Evolutionary conservation across 2,329 filamentous ascomycete genomes (phyloP).

Genomic region (Endothia cerciana): DNA sequence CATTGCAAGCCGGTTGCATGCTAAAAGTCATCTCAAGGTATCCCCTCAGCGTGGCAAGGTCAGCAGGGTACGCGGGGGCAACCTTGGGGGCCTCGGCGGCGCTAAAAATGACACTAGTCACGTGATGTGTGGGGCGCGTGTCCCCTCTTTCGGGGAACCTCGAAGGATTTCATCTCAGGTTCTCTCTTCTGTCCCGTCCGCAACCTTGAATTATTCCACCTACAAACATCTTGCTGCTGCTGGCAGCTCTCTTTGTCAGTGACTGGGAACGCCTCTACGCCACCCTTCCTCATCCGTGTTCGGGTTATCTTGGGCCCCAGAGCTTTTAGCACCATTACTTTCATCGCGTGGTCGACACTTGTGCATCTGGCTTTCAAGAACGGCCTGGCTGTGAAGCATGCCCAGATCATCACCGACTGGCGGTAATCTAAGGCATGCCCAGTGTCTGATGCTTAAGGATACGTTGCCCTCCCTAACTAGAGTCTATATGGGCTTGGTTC

Average conservation of each 20-base stretch:
- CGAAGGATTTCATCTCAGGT: not conserved
- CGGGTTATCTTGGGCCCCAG: not conserved
- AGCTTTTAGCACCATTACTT: not conserved
- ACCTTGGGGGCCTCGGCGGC: not conserved
- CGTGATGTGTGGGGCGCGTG: not conserved
- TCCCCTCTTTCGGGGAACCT: not conserved
- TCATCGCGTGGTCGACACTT: not conserved
- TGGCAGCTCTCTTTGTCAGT: not conserved
- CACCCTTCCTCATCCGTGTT: not conserved
- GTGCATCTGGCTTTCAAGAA: not conserved
- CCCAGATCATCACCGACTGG: not conserved
- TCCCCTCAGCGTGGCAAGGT: constrained; percentile 3
- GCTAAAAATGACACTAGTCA: not conserved
- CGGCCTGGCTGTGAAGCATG: not conserved
- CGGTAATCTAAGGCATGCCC: not conserved
- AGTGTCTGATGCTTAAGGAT: too few relatives aligned
- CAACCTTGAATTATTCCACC: too few relatives aligned
- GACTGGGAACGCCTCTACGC: not conserved
- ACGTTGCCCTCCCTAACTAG: too few relatives aligned
- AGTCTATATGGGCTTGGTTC: too few relatives aligned
- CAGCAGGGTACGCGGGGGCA: constrained; percentile 1
- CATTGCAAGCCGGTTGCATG: too few relatives aligned
- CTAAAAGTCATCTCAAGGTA: constrained; percentile 5
- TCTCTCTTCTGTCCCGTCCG: not conserved
- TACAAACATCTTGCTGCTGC: not conserved